Evolutionary conservation across 768 basidiomycete species (phyloP), one percentile per base, ranked within the genome.

Genomic region (Suillus decipiens): DNA sequence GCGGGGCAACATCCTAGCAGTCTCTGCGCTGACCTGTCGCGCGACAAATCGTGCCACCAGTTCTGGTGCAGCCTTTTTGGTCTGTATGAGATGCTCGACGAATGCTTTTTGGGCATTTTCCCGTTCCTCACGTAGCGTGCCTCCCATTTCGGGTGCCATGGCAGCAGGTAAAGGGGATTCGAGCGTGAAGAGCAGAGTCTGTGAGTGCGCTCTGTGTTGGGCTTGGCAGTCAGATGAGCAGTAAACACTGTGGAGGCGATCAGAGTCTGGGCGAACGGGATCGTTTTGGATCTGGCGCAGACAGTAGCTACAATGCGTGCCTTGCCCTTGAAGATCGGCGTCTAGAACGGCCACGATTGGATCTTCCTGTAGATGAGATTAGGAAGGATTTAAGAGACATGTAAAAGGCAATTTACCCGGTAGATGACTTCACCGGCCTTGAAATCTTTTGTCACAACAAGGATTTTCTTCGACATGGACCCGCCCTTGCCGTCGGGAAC

Each of bases 341-440:
- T 94, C 93, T 24, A 95, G 84, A 34, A 79, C 86, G 12, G 89
- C 78, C 43, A 90, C 86, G 22, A 92, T 80, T 8, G 92, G 89
- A 65, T 82, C 78, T 79, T 95, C 92, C 92, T 95, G 67, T 54
- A 14, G n/a, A 31, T 39, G 39, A 61, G 34, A 42, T 66, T 34
- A 57, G 60, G 60, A 56, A 14, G 17, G 41, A 37, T 37, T n/a
- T 14, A 55, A 41, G 55, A 37, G 51, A 61, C 15, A 63, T 56
- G 39, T 51, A 43, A 36, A 47, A 54, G 1, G 4, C 22, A 17
- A 65, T 63, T 56, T 72, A 87, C 92, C 82, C 83, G 88, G 78
- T 93, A 95, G 58, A 95, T 91, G 53, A 85, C 77, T 63, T 93
- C 89, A 54, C 91, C 92, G 3, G 81, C 81, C 56, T 81, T 75